Percentiles rank a stretch among this genome's conserved stretches.
These are phyloP conservation scores for Microglena sp. DNA, from an alignment of 139 green algal species.

Conservation along the genomic window DNA sequence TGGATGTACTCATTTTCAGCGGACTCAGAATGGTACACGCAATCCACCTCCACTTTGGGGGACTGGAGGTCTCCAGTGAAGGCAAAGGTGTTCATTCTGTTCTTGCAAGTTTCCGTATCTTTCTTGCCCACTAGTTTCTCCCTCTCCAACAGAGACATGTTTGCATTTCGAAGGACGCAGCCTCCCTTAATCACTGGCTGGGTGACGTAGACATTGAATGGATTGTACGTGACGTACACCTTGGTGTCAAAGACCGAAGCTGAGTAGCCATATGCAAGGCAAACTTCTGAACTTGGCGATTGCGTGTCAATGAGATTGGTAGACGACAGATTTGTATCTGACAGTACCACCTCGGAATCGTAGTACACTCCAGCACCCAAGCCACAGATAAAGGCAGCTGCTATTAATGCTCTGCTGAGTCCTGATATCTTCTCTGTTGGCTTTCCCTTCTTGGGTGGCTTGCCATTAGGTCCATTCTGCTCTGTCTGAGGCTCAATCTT, in stretches of 20 bases:
- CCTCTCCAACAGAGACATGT: conserved; percentile 86
- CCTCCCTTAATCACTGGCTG: conserved; percentile 95
- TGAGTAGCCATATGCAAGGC: conserved; percentile 57
- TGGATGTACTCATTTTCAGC: conserved; percentile 46
- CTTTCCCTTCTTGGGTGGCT: too few relatives aligned
- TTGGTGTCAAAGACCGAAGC: conserved; percentile 99
- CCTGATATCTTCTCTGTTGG: too few relatives aligned
- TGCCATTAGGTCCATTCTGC: too few relatives aligned
- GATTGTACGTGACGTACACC: conserved; percentile 97
- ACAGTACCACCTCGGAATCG: conserved; percentile 60
- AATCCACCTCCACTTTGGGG: conserved; percentile 77
- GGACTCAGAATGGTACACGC: conserved; percentile 96
- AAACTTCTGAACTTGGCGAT: conserved; percentile 83
- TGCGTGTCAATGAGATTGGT: conserved; percentile 92
- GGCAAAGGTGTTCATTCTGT: conserved; percentile 98
- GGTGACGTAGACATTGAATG: conserved; percentile 72
- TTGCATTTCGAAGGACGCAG: conserved; percentile 87
- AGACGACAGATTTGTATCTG: conserved; percentile 77
- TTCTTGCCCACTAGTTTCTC: conserved; percentile 70
- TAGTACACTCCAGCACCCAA: conserved; percentile 75
- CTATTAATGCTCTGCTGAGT: conserved; percentile 49
- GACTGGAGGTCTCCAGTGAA: conserved; percentile 93
- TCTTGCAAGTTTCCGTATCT: conserved; percentile 82
- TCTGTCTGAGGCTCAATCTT: too few relatives aligned
- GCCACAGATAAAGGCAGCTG: conserved; percentile 77